Evolutionary conservation across 306 rosid genomes (phyloP), one percentile per base, ranked within the genome.

Genomic region (Mimosa pudica): DNA sequence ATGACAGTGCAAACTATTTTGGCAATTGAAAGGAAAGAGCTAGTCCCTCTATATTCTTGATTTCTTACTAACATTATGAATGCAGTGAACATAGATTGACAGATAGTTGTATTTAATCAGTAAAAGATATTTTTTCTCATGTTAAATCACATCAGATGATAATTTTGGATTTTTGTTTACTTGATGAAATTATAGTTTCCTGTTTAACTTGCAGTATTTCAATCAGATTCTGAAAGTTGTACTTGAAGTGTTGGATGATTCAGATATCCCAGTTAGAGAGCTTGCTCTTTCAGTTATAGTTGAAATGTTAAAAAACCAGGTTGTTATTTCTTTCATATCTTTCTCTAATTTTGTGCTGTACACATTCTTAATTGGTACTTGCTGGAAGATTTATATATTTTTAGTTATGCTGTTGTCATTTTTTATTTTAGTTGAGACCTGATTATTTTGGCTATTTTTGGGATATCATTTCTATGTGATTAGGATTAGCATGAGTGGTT

Each of bases 241-340:
- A 78, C 98, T 96, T 79, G 99, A 96, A 87, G 94, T 93, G 80
- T 80, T 91, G 89, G 99, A 96, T 81, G 94, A 96, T 85, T 86
- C 89, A 77, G 94, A 93, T 82, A 85, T 94, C 83, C 81, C 91
- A 73, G 83, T 87, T 65, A 93, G 94, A 77, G 99, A 96, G 85
- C 92, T 90, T 75, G 91, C 92, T 49, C 97, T 96, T 75, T 84
- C 88, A 41, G 77, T 96, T 88, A 85, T 93, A 71, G 84, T 67
- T 78, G 98, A 93, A 89, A 93, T 96, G 97, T 90, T 96, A 77
- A 93, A 89, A 84, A 87, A 90, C 86, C 99, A 96, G 99, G 99
- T 93, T 71, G 77, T 46, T 80, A 7, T 79, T 77, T 58, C 47
- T 61, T 48, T 80, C 79, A 44, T 45, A 64, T 79, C 66, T 45